Evolutionary conservation across 306 rosid species (phyloP).

Genomic region (Rosa persica): DNA sequence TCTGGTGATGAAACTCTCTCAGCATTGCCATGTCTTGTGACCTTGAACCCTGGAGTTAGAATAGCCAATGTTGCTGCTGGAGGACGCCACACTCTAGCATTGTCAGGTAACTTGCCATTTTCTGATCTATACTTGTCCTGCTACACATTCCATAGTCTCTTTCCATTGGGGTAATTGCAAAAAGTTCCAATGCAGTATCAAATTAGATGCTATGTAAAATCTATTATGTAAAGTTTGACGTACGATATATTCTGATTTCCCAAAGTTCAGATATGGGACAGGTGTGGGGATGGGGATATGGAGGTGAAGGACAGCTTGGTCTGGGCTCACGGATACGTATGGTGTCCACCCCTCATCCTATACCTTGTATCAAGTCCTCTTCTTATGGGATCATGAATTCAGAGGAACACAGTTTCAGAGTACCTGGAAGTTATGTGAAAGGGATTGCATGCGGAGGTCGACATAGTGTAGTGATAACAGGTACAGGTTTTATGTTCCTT

Average conservation of each 20-base stretch:
- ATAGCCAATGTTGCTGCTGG: constrained; percentile 87
- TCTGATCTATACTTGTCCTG: constrained; percentile 14
- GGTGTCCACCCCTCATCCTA: constrained; percentile 91
- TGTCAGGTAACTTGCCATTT: constrained; percentile 58
- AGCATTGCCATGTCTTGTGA: constrained; percentile 82
- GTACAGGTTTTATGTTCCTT: constrained; percentile 28
- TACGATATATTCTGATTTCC: constrained; percentile 35
- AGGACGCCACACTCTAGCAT: constrained; percentile 85
- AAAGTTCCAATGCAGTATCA: constrained; percentile 11
- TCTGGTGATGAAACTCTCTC: constrained; percentile 73
- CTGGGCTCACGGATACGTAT: constrained; percentile 88
- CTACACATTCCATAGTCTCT: constrained; percentile 16
- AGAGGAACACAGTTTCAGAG: constrained; percentile 59
- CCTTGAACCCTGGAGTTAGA: constrained; percentile 74
- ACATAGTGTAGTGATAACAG: constrained; percentile 93
- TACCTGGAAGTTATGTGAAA: constrained; percentile 77
- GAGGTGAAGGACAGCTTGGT: constrained; percentile 99
- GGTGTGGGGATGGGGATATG: constrained; percentile 99
- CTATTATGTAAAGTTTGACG: constrained; percentile 21
- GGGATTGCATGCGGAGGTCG: constrained; percentile 96
- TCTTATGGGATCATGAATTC: constrained; percentile 54
- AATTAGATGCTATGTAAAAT: constrained; percentile 10
- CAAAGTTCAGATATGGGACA: constrained; percentile 81
- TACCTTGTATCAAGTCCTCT: constrained; percentile 74
- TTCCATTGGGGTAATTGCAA: constrained; percentile 17